Conservation (phyloP, 169 alveolate genomes). For the Eimeria maxima region DNA sequence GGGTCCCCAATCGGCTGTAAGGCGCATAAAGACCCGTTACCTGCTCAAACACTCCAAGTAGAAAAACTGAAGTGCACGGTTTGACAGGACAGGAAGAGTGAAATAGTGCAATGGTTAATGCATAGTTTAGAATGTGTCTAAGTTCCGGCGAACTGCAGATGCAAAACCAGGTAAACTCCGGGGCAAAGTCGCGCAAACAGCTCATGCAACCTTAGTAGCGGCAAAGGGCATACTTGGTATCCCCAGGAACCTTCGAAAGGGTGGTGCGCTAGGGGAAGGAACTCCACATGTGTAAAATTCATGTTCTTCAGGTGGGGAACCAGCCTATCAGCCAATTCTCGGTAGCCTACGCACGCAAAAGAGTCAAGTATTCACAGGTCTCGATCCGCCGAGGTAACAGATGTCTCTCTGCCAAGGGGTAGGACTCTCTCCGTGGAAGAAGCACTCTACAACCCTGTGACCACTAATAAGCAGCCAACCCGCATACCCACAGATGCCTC, state of each 20-base stretch:
- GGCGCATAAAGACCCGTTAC: constrained; percentile 89
- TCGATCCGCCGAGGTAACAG: not conserved
- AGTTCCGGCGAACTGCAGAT: not conserved
- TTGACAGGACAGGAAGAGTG: not conserved
- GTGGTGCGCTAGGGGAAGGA: constrained; percentile 89
- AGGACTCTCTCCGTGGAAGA: not conserved
- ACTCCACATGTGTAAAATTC: constrained; percentile 90
- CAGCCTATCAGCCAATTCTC: constrained; percentile 88
- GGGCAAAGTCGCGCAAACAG: not conserved
- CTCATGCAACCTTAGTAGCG: not conserved
- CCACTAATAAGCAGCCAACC: not conserved
- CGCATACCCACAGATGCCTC: not conserved
- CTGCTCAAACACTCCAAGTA: constrained; percentile 17
- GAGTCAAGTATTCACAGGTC: not conserved
- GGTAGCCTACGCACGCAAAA: constrained; percentile 77
- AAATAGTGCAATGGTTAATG: not conserved
- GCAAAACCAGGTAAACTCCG: not conserved
- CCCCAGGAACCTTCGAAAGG: constrained; percentile 92
- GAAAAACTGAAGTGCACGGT: not conserved
- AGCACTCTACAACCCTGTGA: not conserved
- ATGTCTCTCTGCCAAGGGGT: not conserved
- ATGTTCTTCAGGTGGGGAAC: constrained; percentile 86
- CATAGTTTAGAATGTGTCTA: not conserved
- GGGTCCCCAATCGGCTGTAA: constrained; percentile 88
- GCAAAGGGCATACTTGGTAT: constrained; percentile 83